Percentiles rank a stretch among this genome's conserved stretches.
Evolutionary conservation across 257 asterid genomes (phyloP).

Genomic region (Nicotiana obtusifolia): DNA sequence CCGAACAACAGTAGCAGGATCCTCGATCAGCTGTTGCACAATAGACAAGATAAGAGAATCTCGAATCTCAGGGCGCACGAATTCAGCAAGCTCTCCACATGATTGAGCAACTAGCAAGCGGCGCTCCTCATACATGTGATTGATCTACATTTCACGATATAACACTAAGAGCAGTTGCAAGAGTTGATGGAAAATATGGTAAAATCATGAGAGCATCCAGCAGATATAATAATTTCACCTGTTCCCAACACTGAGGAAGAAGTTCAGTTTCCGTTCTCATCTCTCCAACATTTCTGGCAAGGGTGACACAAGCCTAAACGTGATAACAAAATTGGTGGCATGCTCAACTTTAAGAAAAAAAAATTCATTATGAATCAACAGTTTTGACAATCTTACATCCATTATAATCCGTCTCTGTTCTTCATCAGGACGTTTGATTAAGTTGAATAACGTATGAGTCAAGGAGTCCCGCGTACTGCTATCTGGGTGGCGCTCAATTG

Average conservation of each 20-base stretch:
- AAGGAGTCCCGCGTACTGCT: constrained; percentile 81
- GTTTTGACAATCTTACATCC: constrained; percentile 67
- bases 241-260: constrained; percentile 99
- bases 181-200: neutral
- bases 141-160: constrained; percentile 52
- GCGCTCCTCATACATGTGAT: constrained; percentile 98
- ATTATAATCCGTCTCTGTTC: constrained; percentile 89
- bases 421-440: constrained; percentile 99
- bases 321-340: constrained; percentile 16
- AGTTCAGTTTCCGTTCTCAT: constrained; percentile 95
- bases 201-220: constrained; percentile 1
- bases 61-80: constrained; percentile 93
- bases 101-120: constrained; percentile 99
- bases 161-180: constrained; percentile 4
- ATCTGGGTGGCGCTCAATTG: constrained; percentile 97
- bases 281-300: constrained; percentile 90
- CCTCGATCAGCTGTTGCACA: constrained; percentile 97
- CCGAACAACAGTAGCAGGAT: constrained; percentile 93
- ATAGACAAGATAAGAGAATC: constrained; percentile 98
- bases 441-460: constrained; percentile 96
- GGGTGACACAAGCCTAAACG: constrained; percentile 90
- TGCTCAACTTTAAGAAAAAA: neutral
- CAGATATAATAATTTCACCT: constrained; percentile 41
- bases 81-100: constrained; percentile 96
- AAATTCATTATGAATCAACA: neutral